Base-by-base conservation (phyloP, 2,329 filamentous ascomycete genomes). In the Xylariaceae sp. region DNA sequence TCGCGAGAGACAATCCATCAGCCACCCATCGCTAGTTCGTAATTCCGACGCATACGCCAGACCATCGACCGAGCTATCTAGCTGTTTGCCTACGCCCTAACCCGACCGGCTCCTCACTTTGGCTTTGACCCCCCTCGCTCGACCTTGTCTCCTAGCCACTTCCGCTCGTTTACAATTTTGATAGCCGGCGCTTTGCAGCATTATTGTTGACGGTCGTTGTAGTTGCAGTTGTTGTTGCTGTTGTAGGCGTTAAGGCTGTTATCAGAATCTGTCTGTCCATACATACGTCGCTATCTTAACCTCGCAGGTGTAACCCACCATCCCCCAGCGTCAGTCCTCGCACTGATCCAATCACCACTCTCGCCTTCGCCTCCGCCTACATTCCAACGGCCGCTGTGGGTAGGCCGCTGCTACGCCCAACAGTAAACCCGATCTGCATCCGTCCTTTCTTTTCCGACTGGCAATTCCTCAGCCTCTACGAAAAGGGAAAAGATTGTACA, bases 141-240 rank as follows among this genome's bases (percentile, higher is more conserved):
- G 45, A 39, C 24, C 24, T 35, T 53, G 42, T 50, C 44, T 42
- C 46, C 50, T 45, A 46, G 24, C 42, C 42, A 47, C 54, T 61
- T 60, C 57, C 64, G 64, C 61, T 67, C 64, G 60, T 68, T n/a
- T 68, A 62, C 59, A 36, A 37, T 59, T 57, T 53, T 46, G 41
- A 50, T 59, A 59, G 49, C 53, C 48, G 53, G 53, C 41, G 29
- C n/a, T n/a, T n/a, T n/a, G n/a, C n/a, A n/a, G n/a, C n/a, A n/a
- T n/a, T n/a, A n/a, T 56, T 49, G 41, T 49, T 37, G 43, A 24
- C 44, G 48, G 46, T 44, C 53, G 50, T 53, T 57, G 49, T 50
- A 36, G 44, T 48, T 43, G 50, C 45, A 23, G 32, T 33, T 44
- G 53, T 51, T 21, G 21, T 35, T 9, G 21, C 40, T 29, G 42